A percentile compares a stretch with the other conserved stretches of the same genome.
phyloP scores from a whole-genome alignment of 1,139 yeast species.

The Kodamaea derodonti region DNA sequence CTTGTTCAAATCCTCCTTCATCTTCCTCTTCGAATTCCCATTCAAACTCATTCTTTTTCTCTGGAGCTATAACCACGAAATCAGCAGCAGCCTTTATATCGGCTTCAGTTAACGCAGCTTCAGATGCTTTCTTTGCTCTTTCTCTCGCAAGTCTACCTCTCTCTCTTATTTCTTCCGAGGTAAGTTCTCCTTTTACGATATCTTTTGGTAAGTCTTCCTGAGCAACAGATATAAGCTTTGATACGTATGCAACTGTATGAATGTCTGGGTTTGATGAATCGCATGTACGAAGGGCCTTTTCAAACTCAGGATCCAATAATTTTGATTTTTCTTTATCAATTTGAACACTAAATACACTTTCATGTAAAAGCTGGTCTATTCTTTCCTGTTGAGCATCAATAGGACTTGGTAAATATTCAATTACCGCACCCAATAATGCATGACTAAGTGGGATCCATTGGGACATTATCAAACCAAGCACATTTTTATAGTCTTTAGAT shows the following conservation, averaged over 20 bases:
- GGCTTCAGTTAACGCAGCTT: conserved; percentile 42
- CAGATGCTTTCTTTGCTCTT: conserved; percentile 65
- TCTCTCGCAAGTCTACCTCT: conserved; percentile 68
- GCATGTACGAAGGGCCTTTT: conserved; percentile 61
- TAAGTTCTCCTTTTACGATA: conserved; percentile 14
- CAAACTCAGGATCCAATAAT: conserved; percentile 46
- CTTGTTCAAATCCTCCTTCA: conserved; percentile 25
- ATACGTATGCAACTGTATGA: conserved; percentile 76
- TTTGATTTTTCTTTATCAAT: conserved; percentile 19
- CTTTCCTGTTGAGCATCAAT: conserved; percentile 66
- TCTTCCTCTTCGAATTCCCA: conserved; percentile 45
- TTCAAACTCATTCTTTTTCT: conserved; percentile 32
- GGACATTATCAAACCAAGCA: conserved; percentile 69
- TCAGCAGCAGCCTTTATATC: conserved; percentile 10
- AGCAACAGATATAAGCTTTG: conserved; percentile 85
- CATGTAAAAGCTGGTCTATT: conserved; percentile 62
- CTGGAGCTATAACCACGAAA: conserved; percentile 13
- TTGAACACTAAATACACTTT: conserved; percentile 34
- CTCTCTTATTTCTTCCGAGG: conserved; percentile 53
- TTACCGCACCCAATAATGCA: conserved; percentile 78
- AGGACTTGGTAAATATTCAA: conserved; percentile 85
- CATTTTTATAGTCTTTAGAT: conserved; percentile 67
- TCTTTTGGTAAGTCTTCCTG: conserved; percentile 73
- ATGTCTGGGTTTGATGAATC: conserved; percentile 47
- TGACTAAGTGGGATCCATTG: conserved; percentile 96